Evolutionary conservation across 176 grass and related monocot species (phyloP).

Genomic region (Eragrostis curvula): DNA sequence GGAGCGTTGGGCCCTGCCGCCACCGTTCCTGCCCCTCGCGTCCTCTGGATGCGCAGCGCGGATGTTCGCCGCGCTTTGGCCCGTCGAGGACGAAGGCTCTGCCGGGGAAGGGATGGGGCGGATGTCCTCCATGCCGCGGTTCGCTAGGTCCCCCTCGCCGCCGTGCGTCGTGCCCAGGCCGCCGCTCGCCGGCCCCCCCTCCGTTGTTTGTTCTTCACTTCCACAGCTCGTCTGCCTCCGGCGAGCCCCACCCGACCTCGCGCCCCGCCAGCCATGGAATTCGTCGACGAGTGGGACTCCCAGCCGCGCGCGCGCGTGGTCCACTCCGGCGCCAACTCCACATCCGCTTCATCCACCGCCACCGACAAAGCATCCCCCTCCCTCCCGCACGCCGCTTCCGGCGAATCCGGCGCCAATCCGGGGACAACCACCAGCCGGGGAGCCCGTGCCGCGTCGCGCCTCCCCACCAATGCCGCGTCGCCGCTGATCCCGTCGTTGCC

Average conservation of each 20-base stretch:
- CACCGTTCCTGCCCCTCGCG: constrained; percentile 41
- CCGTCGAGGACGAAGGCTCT: constrained; percentile 37
- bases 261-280: constrained; percentile 62
- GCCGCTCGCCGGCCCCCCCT: too few relatives aligned
- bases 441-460: too few relatives aligned
- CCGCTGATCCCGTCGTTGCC: too few relatives aligned
- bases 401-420: too few relatives aligned
- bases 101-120: too few relatives aligned
- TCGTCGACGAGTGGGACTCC: constrained; percentile 70
- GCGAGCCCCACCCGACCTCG: not conserved
- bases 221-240: not conserved
- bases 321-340: constrained; percentile 43
- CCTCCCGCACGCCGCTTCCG: constrained; percentile 43
- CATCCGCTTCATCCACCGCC: not conserved
- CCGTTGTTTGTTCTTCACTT: too few relatives aligned
- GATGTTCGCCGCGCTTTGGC: constrained; percentile 57
- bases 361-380: constrained; percentile 28
- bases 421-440: too few relatives aligned
- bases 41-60: constrained; percentile 32
- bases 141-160: too few relatives aligned
- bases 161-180: too few relatives aligned
- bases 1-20: constrained; percentile 36
- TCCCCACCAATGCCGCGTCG: too few relatives aligned
- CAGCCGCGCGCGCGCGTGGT: constrained; percentile 68
- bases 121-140: too few relatives aligned